Evolutionary conservation across 768 basidiomycete genomes (phyloP).

Genomic region (Russula lepida): DNA sequence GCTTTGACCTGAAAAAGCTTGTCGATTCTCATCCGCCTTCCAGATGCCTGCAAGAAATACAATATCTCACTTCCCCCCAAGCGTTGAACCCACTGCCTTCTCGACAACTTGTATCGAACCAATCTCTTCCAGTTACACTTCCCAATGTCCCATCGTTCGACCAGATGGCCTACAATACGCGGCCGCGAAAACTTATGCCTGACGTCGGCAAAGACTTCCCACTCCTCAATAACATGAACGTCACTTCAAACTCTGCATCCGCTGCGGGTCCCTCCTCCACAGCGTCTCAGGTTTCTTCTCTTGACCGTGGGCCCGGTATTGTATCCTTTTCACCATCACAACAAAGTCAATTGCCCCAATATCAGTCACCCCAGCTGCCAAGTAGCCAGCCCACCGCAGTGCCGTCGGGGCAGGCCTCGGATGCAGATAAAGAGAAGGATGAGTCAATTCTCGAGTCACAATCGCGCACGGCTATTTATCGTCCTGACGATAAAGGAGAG

Average conservation of each 20-base stretch:
- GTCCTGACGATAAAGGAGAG: slow-evolving; percentile 76
- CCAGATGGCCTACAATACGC: slow-evolving; percentile 63
- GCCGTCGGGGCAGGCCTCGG: slow-evolving; percentile 24
- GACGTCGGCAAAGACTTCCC: slow-evolving; percentile 66
- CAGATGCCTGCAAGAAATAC: slow-evolving; percentile 96
- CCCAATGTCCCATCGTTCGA: slow-evolving; percentile 72
- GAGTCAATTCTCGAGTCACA: slow-evolving; percentile 39
- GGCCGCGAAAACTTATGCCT: slow-evolving; percentile 73
- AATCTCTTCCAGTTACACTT: slow-evolving; percentile 53
- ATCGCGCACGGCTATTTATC: slow-evolving; percentile 69
- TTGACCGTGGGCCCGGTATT: slow-evolving; percentile 39
- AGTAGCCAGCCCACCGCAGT: slow-evolving; percentile 26
- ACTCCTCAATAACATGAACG: slow-evolving; percentile 51
- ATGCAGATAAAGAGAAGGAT: slow-evolving; percentile 39
- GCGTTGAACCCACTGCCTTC: slow-evolving; percentile 96
- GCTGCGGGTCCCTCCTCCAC: slow-evolving; percentile 37
- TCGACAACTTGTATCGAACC: slow-evolving; percentile 63
- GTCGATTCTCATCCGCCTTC: slow-evolving; percentile 28
- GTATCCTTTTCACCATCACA: slow-evolving; percentile 27
- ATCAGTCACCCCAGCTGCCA: slow-evolving; percentile 25
- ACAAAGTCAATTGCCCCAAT: slow-evolving; percentile 23
- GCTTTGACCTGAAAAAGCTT: slow-evolving; percentile 85
- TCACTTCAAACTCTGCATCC: slow-evolving; percentile 43
- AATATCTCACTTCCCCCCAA: slow-evolving; percentile 92
- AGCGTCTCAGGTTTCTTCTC: slow-evolving; percentile 33